A percentile compares a stretch with the other conserved stretches of the same genome.
Evolutionary conservation across 257 asterid genomes (phyloP).

Genomic region (Avicennia marina): DNA sequence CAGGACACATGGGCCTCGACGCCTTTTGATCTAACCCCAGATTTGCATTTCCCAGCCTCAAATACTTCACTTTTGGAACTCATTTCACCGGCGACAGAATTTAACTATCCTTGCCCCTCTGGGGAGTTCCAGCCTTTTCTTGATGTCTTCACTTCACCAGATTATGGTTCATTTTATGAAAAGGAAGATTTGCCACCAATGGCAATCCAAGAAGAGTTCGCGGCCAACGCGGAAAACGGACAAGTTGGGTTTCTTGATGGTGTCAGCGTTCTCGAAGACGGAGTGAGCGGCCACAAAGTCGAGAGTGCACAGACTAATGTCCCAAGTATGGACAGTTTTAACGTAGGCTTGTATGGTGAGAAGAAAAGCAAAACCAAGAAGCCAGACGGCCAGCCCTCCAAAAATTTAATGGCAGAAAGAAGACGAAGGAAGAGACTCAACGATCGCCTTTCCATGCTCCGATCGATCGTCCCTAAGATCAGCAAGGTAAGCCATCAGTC

Average conservation of each 20-base stretch:
- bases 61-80: conserved; percentile 43
- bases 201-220: conserved; percentile 24
- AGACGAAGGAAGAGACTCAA: conserved; percentile 76
- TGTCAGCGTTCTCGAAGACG: not conserved
- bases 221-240: conserved; percentile 10
- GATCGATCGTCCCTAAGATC: conserved; percentile 90
- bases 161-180: conserved; percentile 15
- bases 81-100: conserved; percentile 26
- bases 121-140: conserved; percentile 50
- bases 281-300: not conserved
- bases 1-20: conserved; percentile 38
- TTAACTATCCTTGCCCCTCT: conserved; percentile 32
- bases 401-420: conserved; percentile 91
- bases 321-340: conserved; percentile 15
- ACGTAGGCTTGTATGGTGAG: conserved; percentile 23
- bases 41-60: conserved; percentile 24
- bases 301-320: not conserved
- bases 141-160: conserved; percentile 40
- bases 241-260: not conserved
- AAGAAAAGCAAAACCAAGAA: conserved; percentile 45
- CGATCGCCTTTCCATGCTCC: conserved; percentile 89
- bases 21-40: conserved; percentile 36
- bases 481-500: conserved; percentile 52
- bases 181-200: conserved; percentile 19
- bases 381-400: conserved; percentile 64